phyloP scores from a whole-genome alignment of 1,284 basidiomycete species.

The Ustilago shanxiensis region DNA sequence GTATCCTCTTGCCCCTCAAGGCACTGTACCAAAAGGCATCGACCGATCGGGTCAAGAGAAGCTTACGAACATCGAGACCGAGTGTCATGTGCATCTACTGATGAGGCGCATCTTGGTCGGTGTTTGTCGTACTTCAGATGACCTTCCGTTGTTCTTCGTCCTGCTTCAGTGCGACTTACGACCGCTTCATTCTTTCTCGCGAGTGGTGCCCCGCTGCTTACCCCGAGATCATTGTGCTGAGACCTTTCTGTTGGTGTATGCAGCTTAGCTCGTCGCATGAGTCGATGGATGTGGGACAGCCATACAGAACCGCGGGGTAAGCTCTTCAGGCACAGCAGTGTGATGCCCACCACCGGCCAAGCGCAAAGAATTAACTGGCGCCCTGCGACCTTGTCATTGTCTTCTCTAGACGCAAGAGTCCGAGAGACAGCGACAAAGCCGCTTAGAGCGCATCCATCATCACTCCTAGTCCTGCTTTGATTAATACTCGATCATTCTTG shows the following conservation, averaged over 20 bases:
- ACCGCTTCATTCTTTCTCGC: not conserved
- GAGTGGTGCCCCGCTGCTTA: no score
- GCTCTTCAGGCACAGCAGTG: conserved; percentile 5
- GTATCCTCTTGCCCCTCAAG: not conserved
- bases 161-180: not conserved
- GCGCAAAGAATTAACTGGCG: not conserved
- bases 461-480: no score
- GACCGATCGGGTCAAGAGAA: not conserved
- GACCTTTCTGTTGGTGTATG: not conserved
- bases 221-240: no score
- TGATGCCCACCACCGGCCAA: not conserved
- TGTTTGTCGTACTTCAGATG: not conserved
- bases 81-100: no score
- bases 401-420: no score
- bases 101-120: not conserved
- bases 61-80: not conserved
- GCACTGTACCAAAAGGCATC: no score
- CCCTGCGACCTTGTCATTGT: not conserved
- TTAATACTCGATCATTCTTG: no score
- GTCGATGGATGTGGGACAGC: not conserved
- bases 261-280: not conserved
- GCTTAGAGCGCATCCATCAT: not conserved
- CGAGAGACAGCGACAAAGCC: not conserved
- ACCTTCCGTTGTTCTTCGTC: not conserved
- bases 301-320: not conserved